Evolutionary conservation across 768 basidiomycete species (phyloP).

Genomic region (Stropharia rugosoannulata): DNA sequence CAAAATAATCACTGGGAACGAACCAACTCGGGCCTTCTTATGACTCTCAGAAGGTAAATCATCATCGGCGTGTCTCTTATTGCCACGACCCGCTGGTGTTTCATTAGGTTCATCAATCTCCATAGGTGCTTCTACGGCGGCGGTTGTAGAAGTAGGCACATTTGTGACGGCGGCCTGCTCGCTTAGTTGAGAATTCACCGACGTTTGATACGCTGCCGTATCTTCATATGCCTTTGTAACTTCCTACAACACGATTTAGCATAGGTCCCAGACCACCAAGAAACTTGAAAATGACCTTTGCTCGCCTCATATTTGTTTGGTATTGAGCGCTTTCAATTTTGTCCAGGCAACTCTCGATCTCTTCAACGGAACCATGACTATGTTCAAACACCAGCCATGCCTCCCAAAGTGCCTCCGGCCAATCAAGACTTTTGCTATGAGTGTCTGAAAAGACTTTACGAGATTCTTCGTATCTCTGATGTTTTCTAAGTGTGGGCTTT

Average conservation of each 20-base stretch:
- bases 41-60: conserved; percentile 31
- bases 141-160: background rate
- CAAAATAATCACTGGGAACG: conserved; percentile 15
- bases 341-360: conserved; percentile 60
- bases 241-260: conserved; percentile 39
- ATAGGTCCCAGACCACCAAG: background rate
- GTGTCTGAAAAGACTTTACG: conserved; percentile 68
- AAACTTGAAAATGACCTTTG: conserved; percentile 44
- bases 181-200: conserved; percentile 32
- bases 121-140: conserved; percentile 13
- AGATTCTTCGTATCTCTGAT: conserved; percentile 54
- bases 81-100: conserved; percentile 31
- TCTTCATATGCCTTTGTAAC: conserved; percentile 59
- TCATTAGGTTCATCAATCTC: conserved; percentile 25
- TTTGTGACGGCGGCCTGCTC: conserved; percentile 14
- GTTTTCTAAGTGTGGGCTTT: conserved; percentile 36
- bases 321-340: conserved; percentile 64
- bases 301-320: conserved; percentile 60
- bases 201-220: conserved; percentile 42
- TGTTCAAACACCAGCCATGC: conserved; percentile 90
- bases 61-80: conserved; percentile 69
- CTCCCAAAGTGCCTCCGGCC: conserved; percentile 94
- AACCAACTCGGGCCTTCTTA: conserved; percentile 68
- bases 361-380: conserved; percentile 69
- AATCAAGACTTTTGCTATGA: conserved; percentile 77